Base-by-base conservation (phyloP, 2,329 filamentous ascomycete species). In the Aspergillus fischeri region DNA sequence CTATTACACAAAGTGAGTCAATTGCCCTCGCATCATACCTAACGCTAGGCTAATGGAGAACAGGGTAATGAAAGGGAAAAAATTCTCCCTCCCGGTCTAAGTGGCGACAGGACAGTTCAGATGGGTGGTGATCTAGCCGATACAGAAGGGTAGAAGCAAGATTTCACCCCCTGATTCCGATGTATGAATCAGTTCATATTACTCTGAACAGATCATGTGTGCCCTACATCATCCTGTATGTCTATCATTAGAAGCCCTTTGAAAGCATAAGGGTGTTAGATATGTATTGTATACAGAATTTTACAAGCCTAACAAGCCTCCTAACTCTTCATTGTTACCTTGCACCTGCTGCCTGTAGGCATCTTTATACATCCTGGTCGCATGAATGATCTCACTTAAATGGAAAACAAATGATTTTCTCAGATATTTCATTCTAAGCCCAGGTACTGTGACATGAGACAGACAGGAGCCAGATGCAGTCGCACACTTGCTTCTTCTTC, bases 1-100 rank as follows among this genome's bases (percentile, higher is more conserved):
- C 70, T 99, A 99, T 81, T 99, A 97, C 79, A 96, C 89, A 59
- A 97, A 97, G 86, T 88, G 73, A 75, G 83, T 77, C 28, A 9
- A n/a, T 11, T 20, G 14, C 27, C 25, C 32, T 44, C 11, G 21
- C 20, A 42, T 25, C 25, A 7, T 35, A 27, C 41, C 28, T 32
- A 25, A 3, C 3, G 7, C 29, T 9, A 28, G 9, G 53, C 61
- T 65, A 45, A 65, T 27, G 25, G 24, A 25, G 8, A 32, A 1
- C 24, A 81, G 79, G 69, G 88, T 93, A 50, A 80, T 92, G 77
- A 91, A 92, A 80, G 90, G 90, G 67, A 90, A 91, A 82, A 92
- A 91, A 80, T 93, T 93, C 75, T 90, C 91, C 75, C 81, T 93
- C 58, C 90, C 90, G 1, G 90, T 93, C 64, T 93, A 81, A 65